Evolutionary conservation across 257 asterid genomes (phyloP).

Genomic region (Echium plantagineum): DNA sequence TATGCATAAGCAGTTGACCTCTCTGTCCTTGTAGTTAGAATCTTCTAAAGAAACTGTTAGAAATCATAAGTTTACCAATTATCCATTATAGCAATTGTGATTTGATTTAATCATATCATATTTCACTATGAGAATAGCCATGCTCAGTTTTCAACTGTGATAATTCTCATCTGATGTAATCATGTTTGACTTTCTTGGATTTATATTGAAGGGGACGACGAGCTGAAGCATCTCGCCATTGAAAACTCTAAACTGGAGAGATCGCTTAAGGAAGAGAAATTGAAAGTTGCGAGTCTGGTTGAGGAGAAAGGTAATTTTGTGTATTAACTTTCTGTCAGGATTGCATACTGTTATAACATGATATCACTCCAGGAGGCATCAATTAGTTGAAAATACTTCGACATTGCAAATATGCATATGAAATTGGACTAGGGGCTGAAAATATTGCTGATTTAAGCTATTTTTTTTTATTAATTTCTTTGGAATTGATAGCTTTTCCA

Average conservation of each 20-base stretch:
- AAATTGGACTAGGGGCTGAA: too few species aligned
- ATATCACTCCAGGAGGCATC: neutral
- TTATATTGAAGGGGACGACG: conserved; percentile 57
- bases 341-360: neutral
- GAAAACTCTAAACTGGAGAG: conserved; percentile 55
- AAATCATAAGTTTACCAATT: conserved; percentile 46
- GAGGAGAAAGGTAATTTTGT: conserved; percentile 65
- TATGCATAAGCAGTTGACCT: conserved; percentile 54
- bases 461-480: too few species aligned
- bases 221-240: conserved; percentile 50
- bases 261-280: conserved; percentile 43
- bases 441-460: too few species aligned
- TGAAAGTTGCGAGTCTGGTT: conserved; percentile 31
- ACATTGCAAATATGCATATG: too few species aligned
- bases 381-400: neutral
- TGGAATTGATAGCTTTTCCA: too few species aligned
- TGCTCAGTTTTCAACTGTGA: too few species aligned
- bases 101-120: neutral
- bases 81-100: conserved; percentile 9
- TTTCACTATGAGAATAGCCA: too few species aligned
- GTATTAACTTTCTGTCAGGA: conserved; percentile 4
- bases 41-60: conserved; percentile 59
- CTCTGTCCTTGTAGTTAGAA: conserved; percentile 53
- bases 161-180: conserved; percentile 1
- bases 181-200: conserved; percentile 16